Evolutionary conservation across 1,139 yeast species (phyloP), one percentile per base, ranked within the genome.

Genomic region (Candida tropicalis): DNA sequence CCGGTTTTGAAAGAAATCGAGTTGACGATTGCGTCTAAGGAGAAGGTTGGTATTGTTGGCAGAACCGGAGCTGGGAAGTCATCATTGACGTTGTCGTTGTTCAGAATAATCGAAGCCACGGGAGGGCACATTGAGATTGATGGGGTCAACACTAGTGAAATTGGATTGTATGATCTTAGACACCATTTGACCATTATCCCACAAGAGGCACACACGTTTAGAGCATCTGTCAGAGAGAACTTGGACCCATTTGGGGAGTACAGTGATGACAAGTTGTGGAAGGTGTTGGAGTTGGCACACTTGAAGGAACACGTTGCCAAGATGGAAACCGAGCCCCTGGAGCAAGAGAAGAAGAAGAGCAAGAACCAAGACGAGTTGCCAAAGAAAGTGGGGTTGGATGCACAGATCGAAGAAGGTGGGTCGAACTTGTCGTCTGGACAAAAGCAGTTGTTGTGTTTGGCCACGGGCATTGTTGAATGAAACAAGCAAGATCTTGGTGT

Each of bases 371-470:
- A 62, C 31, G 58, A 59, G 27, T 65, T 62, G 4, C 57, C 51
- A 6, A 59, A 57, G 3, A 56, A 58, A 13, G 27, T 33, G 8
- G 66, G 67, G 35, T 61, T 81, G 24, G 70, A 71, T 8, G 70
- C 79, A 15, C 61, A 65, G 38, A 71, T 87, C 5, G 66, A 73
- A 27, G 95, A 86, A 57, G 84, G 88, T 38, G 95, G 95, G 0
- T 68, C 82, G 20, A 87, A 87, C 56, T 67, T 87, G 43, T 84
- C 93, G 0, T 81, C 81, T 38, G 95, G 96, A 1, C 95, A 87
- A 58, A 72, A 87, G 39, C 96, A 87, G 62, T 66, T 87, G 41
- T 67, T 87, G 61, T 86, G 93, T 54, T 66, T 87, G 23, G 88
- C 91, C n/a, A 0, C 73, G 95, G 45, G 95, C 91, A 0, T 67